Conservation (phyloP, 495 filamentous ascomycete genomes). For the Trichocladium antarcticum region DNA sequence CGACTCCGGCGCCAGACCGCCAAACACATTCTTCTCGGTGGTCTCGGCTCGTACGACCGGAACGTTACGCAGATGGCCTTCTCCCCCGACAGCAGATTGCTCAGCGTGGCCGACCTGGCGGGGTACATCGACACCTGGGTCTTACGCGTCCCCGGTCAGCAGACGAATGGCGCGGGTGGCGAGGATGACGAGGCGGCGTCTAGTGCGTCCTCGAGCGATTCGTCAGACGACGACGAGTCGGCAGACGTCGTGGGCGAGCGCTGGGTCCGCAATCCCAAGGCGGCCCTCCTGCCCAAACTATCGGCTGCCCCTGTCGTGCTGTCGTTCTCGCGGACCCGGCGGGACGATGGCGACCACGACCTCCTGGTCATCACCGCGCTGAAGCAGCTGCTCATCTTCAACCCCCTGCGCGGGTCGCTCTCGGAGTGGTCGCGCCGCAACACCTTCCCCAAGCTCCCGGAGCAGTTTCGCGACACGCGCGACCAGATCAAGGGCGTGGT, state of each 20-base stretch:
- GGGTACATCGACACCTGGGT: constrained; percentile 84
- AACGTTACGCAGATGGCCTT: constrained; percentile 65
- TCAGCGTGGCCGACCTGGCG: constrained; percentile 68
- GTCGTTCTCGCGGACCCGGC: constrained; percentile 46
- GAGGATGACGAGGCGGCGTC: constrained; percentile 19
- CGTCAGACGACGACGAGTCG: constrained; percentile 23
- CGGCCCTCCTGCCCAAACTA: constrained; percentile 65
- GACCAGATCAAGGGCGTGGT: constrained; percentile 73
- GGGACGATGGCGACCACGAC: constrained; percentile 38
- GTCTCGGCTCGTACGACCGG: constrained; percentile 66
- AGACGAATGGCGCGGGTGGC: constrained; percentile 21
- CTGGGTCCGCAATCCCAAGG: constrained; percentile 58
- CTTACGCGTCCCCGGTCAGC: constrained; percentile 41
- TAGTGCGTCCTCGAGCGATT: constrained; percentile 21
- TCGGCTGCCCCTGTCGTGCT: constrained; percentile 47
- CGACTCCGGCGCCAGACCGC: constrained; percentile 47
- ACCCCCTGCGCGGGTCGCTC: constrained; percentile 59
- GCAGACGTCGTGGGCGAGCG: constrained; percentile 31
- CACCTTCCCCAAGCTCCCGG: constrained; percentile 60
- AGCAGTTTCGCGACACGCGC: constrained; percentile 54
- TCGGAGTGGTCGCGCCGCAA: constrained; percentile 81
- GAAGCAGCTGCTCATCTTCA: constrained; percentile 65
- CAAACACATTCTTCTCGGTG: constrained; percentile 49
- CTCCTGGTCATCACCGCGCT: constrained; percentile 66
- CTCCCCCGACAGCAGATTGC: constrained; percentile 65